Percentiles rank a stretch among this genome's conserved stretches.
Conservation (phyloP, 768 basidiomycete species). For the Calocera viscosa region DNA sequence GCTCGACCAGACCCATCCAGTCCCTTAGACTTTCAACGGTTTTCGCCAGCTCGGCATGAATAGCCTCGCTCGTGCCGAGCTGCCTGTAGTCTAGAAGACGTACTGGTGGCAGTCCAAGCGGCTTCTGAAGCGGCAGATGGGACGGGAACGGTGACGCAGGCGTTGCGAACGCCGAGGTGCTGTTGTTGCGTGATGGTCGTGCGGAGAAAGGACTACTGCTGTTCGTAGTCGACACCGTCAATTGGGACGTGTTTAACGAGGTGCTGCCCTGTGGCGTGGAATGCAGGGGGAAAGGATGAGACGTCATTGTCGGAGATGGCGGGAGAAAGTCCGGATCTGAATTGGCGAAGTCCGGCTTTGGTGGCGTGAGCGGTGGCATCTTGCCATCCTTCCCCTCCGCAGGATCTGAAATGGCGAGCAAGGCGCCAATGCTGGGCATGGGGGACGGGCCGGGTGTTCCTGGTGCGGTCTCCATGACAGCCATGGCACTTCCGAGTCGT, state of each 20-base stretch:
- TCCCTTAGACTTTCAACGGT: slow-evolving; percentile 62
- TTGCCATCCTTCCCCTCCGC: neutral
- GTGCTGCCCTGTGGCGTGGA: neutral
- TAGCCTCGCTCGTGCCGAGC: slow-evolving; percentile 41
- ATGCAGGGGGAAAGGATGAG: slow-evolving; percentile 12
- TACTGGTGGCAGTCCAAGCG: slow-evolving; percentile 28
- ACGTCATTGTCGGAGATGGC: neutral
- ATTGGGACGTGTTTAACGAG: too few relatives aligned
- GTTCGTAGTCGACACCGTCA: slow-evolving; percentile 8
- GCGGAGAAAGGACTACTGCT: slow-evolving; percentile 4
- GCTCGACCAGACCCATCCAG: slow-evolving; percentile 66
- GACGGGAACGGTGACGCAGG: slow-evolving; percentile 16
- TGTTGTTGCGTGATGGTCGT: slow-evolving; percentile 5
- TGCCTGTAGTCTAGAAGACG: slow-evolving; percentile 57
- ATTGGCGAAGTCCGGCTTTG: neutral
- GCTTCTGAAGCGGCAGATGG: slow-evolving; percentile 16
- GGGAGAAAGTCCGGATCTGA: neutral
- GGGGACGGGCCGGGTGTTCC: neutral
- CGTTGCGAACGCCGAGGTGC: slow-evolving; percentile 25
- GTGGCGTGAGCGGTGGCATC: neutral
- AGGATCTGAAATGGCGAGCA: neutral
- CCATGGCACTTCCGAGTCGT: neutral
- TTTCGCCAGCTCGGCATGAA: slow-evolving; percentile 55
- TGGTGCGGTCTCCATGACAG: neutral
- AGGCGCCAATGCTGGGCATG: neutral